phyloP scores from a whole-genome alignment of 176 grass and related monocot genomes.

The Zoysia japonica region DNA sequence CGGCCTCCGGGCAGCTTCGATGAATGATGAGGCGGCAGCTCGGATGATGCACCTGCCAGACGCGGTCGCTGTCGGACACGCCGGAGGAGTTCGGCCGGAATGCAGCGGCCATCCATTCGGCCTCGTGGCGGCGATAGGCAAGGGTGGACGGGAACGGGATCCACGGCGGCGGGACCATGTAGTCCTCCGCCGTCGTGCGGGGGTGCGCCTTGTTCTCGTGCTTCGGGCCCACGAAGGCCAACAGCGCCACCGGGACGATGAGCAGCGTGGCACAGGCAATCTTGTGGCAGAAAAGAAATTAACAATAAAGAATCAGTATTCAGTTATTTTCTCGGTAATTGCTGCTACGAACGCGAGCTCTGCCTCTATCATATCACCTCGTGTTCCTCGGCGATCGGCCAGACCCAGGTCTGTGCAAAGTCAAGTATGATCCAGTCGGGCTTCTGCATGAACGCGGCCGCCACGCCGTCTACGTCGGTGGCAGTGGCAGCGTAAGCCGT shows the following conservation, averaged over 20 bases:
- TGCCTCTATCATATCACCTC: neutral
- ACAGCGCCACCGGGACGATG: neutral
- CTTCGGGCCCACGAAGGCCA: neutral
- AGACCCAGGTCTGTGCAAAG: slow-evolving; percentile 43
- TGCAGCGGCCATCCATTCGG: neutral
- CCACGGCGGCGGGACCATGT: slow-evolving; percentile 36
- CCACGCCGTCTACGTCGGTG: too few relatives aligned
- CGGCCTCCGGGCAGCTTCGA: slow-evolving; percentile 34
- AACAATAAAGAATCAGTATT: too few relatives aligned
- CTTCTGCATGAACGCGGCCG: neutral
- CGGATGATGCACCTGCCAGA: neutral
- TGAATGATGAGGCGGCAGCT: neutral
- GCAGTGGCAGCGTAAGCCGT: too few relatives aligned
- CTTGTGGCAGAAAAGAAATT: neutral
- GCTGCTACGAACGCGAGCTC: too few relatives aligned
- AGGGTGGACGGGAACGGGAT: slow-evolving; percentile 15
- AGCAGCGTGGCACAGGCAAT: slow-evolving; percentile 10
- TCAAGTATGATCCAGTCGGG: slow-evolving; percentile 53
- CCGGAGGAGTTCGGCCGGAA: slow-evolving; percentile 12
- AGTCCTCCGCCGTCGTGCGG: neutral
- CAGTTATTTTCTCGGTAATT: too few relatives aligned
- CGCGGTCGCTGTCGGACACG: neutral
- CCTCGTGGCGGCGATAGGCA: slow-evolving; percentile 25
- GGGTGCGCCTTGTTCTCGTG: neutral
- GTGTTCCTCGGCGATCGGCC: slow-evolving; percentile 35